Base-by-base conservation (phyloP, 2,329 filamentous ascomycete genomes). In the Penicillium sp. region DNA sequence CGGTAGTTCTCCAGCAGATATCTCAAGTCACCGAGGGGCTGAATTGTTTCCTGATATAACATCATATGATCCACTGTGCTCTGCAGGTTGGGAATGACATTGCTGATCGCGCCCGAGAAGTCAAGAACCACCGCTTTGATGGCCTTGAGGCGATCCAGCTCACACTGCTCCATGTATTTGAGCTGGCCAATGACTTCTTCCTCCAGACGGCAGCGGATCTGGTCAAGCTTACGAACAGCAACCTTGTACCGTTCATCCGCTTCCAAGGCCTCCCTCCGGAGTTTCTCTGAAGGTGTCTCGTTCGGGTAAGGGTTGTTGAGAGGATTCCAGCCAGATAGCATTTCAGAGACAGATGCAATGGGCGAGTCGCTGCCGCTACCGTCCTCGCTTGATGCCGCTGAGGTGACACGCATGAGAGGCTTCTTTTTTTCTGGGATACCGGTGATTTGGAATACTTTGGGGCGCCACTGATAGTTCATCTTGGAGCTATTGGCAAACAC, bases 1-100 rank as follows among this genome's bases (percentile, higher is more conserved):
- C 90, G 85, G 72, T 98, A 98, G 67, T 91, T 98, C 73, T 98
- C 93, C 40, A 98, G 77, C 53, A 98, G 79, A 68, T 97, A 98
- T 56, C 93, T 81, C 59, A 98, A 74, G 69, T 98, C 93, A 34
- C 88, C 87, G 42, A 83, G 68, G 6, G 93, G 93, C 69, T 97
- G 93, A n/a, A 98, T 87, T 0, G 93, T 97, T 75, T 98, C 93
- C 69, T 98, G 93, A 73, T 94, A 98, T 41, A 98, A 78, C 83
- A 98, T 89, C 90, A 98, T 96, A 66, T 94, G 89, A 73, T 98
- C 93, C 22, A 98, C 89, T 0, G 90, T 89, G 52, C 91, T 91
- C 71, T 97, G 93, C 54, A 98, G 75, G 64, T 87, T 94, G 17
- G 93, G 94, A 55, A 98, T 97, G 61, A 96, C 91, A 64, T 98